Percentiles rank a stretch among this genome's conserved stretches.
Evolutionary conservation across 768 basidiomycete species (phyloP).

Genomic region (Psilocybe cubensis): DNA sequence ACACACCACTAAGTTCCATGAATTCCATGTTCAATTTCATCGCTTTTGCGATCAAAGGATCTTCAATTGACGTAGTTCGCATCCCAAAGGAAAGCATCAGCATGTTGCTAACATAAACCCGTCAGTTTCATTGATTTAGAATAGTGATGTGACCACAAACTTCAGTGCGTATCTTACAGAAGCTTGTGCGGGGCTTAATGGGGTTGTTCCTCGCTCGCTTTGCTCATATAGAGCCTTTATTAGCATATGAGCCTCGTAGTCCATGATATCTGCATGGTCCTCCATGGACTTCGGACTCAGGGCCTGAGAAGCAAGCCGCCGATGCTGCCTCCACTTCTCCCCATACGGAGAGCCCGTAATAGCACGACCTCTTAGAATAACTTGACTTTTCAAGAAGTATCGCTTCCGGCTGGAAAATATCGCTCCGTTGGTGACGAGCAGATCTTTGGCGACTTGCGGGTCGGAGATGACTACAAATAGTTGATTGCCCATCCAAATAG

Average conservation of each 20-base stretch:
- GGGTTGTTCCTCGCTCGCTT: constrained; percentile 30
- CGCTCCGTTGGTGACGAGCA: constrained; percentile 38
- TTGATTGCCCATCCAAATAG: constrained; percentile 41
- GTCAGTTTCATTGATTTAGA: background rate
- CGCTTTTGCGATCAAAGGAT: constrained; percentile 38
- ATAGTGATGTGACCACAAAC: background rate
- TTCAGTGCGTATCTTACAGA: constrained; percentile 33
- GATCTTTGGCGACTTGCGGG: constrained; percentile 34
- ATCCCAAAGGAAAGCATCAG: constrained; percentile 42
- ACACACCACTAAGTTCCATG: constrained; percentile 33
- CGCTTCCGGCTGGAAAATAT: too few relatives aligned
- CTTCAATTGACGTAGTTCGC: constrained; percentile 40
- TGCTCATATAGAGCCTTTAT: constrained; percentile 37
- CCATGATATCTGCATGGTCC: constrained; percentile 35
- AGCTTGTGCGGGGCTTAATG: constrained; percentile 42
- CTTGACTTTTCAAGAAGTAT: constrained; percentile 39
- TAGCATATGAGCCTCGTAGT: constrained; percentile 41
- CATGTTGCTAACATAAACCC: constrained; percentile 40
- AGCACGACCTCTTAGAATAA: constrained; percentile 33
- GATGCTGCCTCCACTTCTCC: constrained; percentile 42
- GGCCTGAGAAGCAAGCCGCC: constrained; percentile 36
- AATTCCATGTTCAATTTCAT: constrained; percentile 44
- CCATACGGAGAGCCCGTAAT: constrained; percentile 36
- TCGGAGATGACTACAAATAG: constrained; percentile 41
- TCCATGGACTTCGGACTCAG: constrained; percentile 37